Base-by-base conservation (phyloP, 2,329 filamentous ascomycete species). In the Pseudogymnoascus verrucosus region DNA sequence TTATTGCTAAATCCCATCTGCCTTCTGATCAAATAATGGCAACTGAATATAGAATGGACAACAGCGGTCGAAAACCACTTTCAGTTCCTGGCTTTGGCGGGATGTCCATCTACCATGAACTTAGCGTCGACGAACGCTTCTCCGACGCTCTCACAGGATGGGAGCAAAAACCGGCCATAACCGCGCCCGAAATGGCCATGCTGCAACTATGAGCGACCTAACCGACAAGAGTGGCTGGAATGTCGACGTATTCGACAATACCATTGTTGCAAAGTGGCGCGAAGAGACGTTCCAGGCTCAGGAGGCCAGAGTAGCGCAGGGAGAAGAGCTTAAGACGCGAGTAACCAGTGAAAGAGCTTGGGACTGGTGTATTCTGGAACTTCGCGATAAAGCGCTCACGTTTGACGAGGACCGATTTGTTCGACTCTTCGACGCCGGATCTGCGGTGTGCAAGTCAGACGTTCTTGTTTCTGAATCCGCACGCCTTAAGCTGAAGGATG, bases 391-490 rank as follows among this genome's bases (percentile, higher is more conserved):
- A 37, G 64, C 64, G 11, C 16, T 14, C 8, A 5, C 37, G 57
- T 67, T 63, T 31, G 26, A 59, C 21, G 44, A 60, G 12, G 54
- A 23, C 12, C 31, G 47, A 5, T 39, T 47, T 19, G 31, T 65
- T 16, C 60, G n/a, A 6, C 62, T 65, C 3, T 42, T 64, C 8
- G 51, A 67, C 40, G 61, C 67, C 5, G 70, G 66, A 7, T 63
- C 34, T 14, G 21, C 57, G 26, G 72, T 83, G 4, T 78, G 76
- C 28, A 28, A 28, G 28, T 28, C 28, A 6, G 28, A 28, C 28
- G 28, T 6, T 28, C 28, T 28, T 28, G 28, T 28, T 28, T 28
- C 28, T 28, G 28, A 28, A 28, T 28, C 28, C 28, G 28, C 28
- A 7, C 28, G 28, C 5, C 28, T 28, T 8, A 2, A 28, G 28